Evolutionary conservation across 2,329 filamentous ascomycete genomes (phyloP).

Genomic region (Talaromyces funiculosus): DNA sequence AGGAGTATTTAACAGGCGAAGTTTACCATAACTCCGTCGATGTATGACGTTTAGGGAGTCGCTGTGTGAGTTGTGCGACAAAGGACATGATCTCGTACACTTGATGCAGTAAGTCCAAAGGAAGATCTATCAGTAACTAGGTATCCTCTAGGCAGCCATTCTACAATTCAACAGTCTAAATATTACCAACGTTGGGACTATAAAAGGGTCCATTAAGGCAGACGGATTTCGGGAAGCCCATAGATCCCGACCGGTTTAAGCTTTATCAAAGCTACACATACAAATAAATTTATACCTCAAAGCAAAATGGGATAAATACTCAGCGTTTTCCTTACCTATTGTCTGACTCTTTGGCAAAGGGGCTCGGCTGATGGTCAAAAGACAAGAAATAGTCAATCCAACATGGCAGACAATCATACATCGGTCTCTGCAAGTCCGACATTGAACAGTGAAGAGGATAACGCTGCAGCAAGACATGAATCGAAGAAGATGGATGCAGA

Average conservation of each 20-base stretch:
- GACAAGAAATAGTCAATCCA: too few species aligned
- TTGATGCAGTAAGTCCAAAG: too few species aligned
- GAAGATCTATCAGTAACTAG: too few species aligned
- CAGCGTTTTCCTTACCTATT: background rate
- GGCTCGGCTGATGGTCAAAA: background rate
- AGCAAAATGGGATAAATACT: background rate
- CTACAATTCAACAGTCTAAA: too few species aligned
- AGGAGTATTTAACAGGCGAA: background rate
- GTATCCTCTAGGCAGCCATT: too few species aligned
- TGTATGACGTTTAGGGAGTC: too few species aligned
- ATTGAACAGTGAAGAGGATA: background rate
- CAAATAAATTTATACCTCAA: too few species aligned
- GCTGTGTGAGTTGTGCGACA: too few species aligned
- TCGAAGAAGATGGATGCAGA: background rate
- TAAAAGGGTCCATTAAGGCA: background rate
- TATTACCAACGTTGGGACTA: too few species aligned
- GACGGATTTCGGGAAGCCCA: background rate
- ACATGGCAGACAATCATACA: background rate
- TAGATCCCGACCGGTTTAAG: background rate
- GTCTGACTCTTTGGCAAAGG: background rate
- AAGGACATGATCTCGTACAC: too few species aligned
- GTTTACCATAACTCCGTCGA: too few species aligned
- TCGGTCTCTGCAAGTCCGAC: background rate
- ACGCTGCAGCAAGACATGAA: background rate
- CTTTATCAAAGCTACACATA: too few species aligned